Evolutionary conservation across 1,139 yeast species (phyloP).

Genomic region (Casaregolazyma suthepensis): DNA sequence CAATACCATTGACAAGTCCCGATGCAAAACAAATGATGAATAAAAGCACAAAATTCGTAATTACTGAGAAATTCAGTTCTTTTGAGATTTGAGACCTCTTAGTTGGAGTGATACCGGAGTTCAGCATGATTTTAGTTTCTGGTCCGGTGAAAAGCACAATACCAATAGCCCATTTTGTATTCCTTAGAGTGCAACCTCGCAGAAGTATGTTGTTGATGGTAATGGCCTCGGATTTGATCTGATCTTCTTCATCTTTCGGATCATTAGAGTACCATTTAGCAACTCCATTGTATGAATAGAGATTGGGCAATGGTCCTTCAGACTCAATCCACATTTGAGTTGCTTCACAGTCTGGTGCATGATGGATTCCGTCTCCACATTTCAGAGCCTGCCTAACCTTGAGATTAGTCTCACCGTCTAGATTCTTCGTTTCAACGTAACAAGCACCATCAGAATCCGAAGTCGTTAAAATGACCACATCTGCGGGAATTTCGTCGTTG

Average conservation of each 20-base stretch:
- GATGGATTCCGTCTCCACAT: slow-evolving; percentile 60
- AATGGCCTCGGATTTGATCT: slow-evolving; percentile 53
- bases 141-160: slow-evolving; percentile 82
- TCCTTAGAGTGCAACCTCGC: slow-evolving; percentile 82
- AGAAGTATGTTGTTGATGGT: slow-evolving; percentile 72
- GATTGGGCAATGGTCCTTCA: slow-evolving; percentile 80
- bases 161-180: slow-evolving; percentile 92
- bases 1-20: slow-evolving; percentile 73
- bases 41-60: slow-evolving; percentile 68
- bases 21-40: slow-evolving; percentile 77
- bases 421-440: slow-evolving; percentile 86
- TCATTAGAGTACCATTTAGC: slow-evolving; percentile 44
- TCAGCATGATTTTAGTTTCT: slow-evolving; percentile 88
- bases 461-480: slow-evolving; percentile 68
- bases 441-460: slow-evolving; percentile 89
- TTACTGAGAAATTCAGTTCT: slow-evolving; percentile 75
- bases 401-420: slow-evolving; percentile 94
- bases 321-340: slow-evolving; percentile 81
- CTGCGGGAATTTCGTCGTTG: slow-evolving; percentile 94
- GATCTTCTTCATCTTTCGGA: slow-evolving; percentile 17
- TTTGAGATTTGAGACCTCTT: slow-evolving; percentile 77
- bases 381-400: slow-evolving; percentile 72
- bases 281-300: slow-evolving; percentile 86
- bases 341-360: slow-evolving; percentile 65
- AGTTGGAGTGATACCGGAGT: slow-evolving; percentile 89